These are phyloP conservation scores for Aspergillus affinis DNA, from an alignment of 495 filamentous ascomycete species.

Conservation along the genomic window DNA sequence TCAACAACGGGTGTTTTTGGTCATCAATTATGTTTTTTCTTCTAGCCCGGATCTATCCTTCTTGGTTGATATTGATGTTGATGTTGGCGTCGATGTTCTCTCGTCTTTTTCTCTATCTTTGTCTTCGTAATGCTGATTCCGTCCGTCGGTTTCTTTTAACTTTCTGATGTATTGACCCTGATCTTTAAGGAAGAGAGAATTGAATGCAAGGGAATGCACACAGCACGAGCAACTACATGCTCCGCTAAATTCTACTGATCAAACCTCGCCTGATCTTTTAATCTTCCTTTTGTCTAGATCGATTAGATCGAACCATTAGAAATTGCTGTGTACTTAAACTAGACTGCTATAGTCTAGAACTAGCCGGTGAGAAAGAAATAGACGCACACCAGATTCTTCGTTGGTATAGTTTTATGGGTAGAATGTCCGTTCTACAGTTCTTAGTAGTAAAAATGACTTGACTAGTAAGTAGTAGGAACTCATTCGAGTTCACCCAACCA, in stretches of 20 bases:
- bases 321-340: too few species aligned
- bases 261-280: background rate
- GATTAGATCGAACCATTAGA: too few species aligned
- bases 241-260: background rate
- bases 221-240: background rate
- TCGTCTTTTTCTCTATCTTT: background rate
- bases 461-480: too few species aligned
- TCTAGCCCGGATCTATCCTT: background rate
- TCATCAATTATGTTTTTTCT: background rate
- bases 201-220: background rate
- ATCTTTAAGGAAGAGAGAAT: background rate
- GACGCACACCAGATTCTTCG: background rate
- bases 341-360: too few species aligned
- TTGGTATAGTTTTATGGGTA: background rate
- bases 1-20: background rate
- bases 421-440: too few species aligned
- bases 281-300: background rate
- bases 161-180: background rate
- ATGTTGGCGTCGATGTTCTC: background rate
- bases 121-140: background rate
- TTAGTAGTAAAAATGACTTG: too few species aligned
- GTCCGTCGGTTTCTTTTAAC: too few species aligned
- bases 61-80: background rate
- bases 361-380: background rate
- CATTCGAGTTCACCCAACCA: too few species aligned